Evolutionary conservation across 2,329 filamentous ascomycete species (phyloP), one percentile per base, ranked within the genome.

Genomic region (Geoglossum cookeanum): DNA sequence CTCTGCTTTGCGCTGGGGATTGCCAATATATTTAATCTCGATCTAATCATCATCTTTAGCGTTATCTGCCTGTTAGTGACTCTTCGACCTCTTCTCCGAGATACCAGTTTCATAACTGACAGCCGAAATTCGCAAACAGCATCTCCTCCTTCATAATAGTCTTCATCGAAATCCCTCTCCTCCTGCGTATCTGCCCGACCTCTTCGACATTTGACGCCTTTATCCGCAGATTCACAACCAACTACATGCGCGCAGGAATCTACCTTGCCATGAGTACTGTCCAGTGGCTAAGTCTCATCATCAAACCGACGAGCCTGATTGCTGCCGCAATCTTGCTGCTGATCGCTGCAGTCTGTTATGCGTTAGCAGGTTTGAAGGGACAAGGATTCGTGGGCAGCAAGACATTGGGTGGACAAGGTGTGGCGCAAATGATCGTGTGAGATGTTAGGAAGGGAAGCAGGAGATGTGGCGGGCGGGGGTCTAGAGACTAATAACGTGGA

Each of bases 371-470:
- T 45, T 60, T 91, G 69, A 91, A 87, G 76, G 84, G 85, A 59
- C 87, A 94, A 73, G 84, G 80, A 39, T 94, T 94, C 71, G 81
- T 89, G 62, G 86, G 86, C 60, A 96, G 90, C 78, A 97, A 97
- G 80, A 97, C 91, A 15, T 77, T 98, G 56, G 92, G 92, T 63
- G 92, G 92, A 56, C 84, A 87, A 63, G 91, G 91, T 56, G 85
- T 96, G 63, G 92, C 89, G 61, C 90, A 96, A 75, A 96, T 97
- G 91, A 96, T 97, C 72, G 89, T 97, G 67, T 94, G 45, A 57
- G 35, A 6, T 33, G 17, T 11, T 4, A 15, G 49, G 49, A 53
- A 35, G 49, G 32, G 11, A 11, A n/a, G 49, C 15, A 13, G 29
- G 48, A 33, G 22, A 33, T 37, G 3, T 6, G 42, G 9, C 22